Evolutionary conservation across 2,329 filamentous ascomycete species (phyloP).

Genomic region (Penicillium occitanis): DNA sequence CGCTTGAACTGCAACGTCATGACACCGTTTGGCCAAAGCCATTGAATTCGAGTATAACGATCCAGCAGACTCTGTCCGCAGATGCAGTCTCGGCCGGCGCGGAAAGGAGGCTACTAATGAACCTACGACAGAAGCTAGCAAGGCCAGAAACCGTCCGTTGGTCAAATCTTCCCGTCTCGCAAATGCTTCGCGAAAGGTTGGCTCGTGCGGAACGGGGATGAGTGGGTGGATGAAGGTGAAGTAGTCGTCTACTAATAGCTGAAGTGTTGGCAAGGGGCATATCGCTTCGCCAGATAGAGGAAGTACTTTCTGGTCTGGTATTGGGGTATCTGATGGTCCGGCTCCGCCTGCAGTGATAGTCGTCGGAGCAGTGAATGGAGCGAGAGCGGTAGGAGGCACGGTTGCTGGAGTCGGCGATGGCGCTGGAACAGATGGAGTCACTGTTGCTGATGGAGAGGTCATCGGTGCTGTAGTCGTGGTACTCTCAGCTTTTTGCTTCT

Average conservation of each 20-base stretch:
- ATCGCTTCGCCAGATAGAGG: slow-evolving; percentile 52
- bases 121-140: slow-evolving; percentile 49
- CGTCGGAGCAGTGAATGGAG: background rate
- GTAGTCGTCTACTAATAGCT: slow-evolving; percentile 47
- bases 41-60: slow-evolving; percentile 45
- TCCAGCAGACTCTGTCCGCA: slow-evolving; percentile 40
- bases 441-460: background rate
- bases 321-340: background rate
- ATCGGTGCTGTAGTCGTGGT: background rate
- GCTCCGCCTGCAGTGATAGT: background rate
- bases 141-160: slow-evolving; percentile 44
- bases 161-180: slow-evolving; percentile 44
- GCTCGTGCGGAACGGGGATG: slow-evolving; percentile 49
- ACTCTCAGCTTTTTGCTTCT: slow-evolving; percentile 54
- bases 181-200: slow-evolving; percentile 46
- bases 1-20: slow-evolving; percentile 45
- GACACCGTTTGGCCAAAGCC: slow-evolving; percentile 45
- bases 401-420: background rate
- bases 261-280: slow-evolving; percentile 42
- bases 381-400: background rate
- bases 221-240: slow-evolving; percentile 51
- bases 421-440: background rate
- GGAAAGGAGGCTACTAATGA: slow-evolving; percentile 47
- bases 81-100: slow-evolving; percentile 43
- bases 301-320: slow-evolving; percentile 28